A percentile compares a stretch with the other conserved stretches of the same genome.
These are phyloP conservation scores for Penstemon davidsonii DNA, from an alignment of 257 asterid species.

Conservation along the genomic window DNA sequence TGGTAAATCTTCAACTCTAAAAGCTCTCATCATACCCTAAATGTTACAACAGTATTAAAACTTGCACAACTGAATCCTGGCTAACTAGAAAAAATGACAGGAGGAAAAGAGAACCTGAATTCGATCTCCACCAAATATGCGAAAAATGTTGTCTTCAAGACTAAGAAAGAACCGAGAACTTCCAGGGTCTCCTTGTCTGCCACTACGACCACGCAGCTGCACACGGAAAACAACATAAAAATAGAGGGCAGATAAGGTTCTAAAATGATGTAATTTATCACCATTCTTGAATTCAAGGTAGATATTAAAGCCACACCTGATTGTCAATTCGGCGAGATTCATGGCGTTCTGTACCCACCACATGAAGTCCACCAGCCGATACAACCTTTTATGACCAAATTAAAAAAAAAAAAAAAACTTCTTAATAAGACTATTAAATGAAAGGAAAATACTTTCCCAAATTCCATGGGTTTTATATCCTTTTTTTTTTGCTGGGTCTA, in stretches of 20 bases:
- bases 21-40: constrained; percentile 98
- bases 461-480: background rate
- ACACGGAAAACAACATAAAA: constrained; percentile 28
- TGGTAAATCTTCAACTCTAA: constrained; percentile 97
- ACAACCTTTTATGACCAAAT: constrained; percentile 62
- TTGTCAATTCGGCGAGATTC: constrained; percentile 99
- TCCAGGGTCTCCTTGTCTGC: constrained; percentile 99
- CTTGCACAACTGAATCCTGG: constrained; percentile 19
- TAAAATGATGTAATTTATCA: constrained; percentile 21
- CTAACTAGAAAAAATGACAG: constrained; percentile 27
- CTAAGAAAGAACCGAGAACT: constrained; percentile 98
- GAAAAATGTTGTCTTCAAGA: constrained; percentile 97
- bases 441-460: constrained; percentile 13
- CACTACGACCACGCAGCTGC: constrained; percentile 99
- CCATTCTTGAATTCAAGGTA: constrained; percentile 26
- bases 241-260: constrained; percentile 11
- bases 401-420: background rate
- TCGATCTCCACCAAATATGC: constrained; percentile 97
- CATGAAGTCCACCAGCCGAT: constrained; percentile 95
- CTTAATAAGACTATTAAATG: constrained; percentile 9
- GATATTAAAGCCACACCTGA: constrained; percentile 55
- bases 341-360: constrained; percentile 96
- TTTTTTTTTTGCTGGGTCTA: constrained; percentile 4
- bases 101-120: constrained; percentile 62
- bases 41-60: constrained; percentile 29